Percentiles rank a stretch among this genome's conserved stretches.
Conservation (phyloP, 2,329 filamentous ascomycete genomes). For the Pestalotiopsis sp. region DNA sequence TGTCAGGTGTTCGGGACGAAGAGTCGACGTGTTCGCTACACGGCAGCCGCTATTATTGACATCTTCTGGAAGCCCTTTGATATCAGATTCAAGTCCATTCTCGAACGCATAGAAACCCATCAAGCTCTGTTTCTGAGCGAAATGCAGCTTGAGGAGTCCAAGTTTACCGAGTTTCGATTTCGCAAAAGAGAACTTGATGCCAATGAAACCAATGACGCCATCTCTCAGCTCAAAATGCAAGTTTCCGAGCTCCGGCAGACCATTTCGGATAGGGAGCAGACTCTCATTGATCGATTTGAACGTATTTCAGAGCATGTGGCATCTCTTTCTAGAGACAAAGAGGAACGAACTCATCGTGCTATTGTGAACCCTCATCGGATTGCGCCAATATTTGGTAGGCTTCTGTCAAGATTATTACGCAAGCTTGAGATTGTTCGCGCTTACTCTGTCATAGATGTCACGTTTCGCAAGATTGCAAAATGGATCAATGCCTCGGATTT, state of each 20-base stretch:
- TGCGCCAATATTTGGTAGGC: too few species aligned
- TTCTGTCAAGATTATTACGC: too few species aligned
- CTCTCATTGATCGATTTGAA: background rate
- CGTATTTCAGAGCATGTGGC: background rate
- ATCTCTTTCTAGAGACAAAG: background rate
- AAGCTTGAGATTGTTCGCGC: background rate
- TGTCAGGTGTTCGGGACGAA: background rate
- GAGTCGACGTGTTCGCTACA: background rate
- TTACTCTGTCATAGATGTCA: background rate
- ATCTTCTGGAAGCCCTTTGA: background rate
- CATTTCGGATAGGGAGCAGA: background rate
- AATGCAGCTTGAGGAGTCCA: background rate
- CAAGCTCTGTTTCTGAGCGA: background rate
- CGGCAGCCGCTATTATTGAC: background rate
- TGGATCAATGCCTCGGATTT: background rate
- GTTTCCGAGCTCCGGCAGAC: background rate
- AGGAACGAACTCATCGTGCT: background rate
- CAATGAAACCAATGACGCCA: background rate
- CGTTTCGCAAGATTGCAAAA: background rate
- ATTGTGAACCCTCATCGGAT: background rate
- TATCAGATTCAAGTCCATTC: background rate
- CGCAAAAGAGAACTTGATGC: background rate
- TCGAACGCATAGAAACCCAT: background rate
- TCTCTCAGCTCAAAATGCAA: background rate
- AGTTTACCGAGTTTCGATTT: background rate